A percentile compares a stretch with the other conserved stretches of the same genome.
Evolutionary conservation across 202 grass and related monocot species (phyloP).

Genomic region (Setaria viridis): DNA sequence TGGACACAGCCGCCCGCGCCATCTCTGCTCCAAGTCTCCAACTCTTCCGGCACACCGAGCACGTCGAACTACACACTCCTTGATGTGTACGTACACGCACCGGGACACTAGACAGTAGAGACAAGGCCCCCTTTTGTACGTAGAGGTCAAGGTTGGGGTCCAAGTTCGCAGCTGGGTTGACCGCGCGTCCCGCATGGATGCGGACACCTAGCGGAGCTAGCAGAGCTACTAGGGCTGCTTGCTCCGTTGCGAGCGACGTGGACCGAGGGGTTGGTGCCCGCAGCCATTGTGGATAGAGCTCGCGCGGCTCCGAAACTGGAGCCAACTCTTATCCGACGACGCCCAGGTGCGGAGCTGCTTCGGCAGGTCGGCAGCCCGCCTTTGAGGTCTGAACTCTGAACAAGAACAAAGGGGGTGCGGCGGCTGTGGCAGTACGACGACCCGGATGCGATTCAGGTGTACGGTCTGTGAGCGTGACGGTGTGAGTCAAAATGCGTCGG

Average conservation of each 20-base stretch:
- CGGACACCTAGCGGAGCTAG: not conserved
- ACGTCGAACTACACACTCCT: not conserved
- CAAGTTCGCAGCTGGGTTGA: conserved; percentile 32
- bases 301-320: conserved; percentile 7
- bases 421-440: not conserved
- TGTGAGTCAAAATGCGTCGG: conserved; percentile 1
- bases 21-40: not conserved
- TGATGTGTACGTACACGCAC: not conserved
- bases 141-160: conserved; percentile 41
- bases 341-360: not conserved
- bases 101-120: too few species aligned
- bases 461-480: not conserved
- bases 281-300: conserved; percentile 27
- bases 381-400: not conserved
- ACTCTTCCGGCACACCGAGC: not conserved
- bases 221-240: not conserved
- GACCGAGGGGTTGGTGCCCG: not conserved
- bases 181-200: not conserved
- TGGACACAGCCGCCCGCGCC: conserved; percentile 27
- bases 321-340: conserved; percentile 12
- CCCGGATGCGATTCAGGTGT: not conserved
- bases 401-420: not conserved
- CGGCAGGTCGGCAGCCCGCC: not conserved
- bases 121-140: conserved; percentile 26
- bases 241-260: conserved; percentile 1